Percentiles rank a stretch among this genome's conserved stretches.
Conservation (phyloP, 2,329 filamentous ascomycete species). For the Colletotrichum sp. region DNA sequence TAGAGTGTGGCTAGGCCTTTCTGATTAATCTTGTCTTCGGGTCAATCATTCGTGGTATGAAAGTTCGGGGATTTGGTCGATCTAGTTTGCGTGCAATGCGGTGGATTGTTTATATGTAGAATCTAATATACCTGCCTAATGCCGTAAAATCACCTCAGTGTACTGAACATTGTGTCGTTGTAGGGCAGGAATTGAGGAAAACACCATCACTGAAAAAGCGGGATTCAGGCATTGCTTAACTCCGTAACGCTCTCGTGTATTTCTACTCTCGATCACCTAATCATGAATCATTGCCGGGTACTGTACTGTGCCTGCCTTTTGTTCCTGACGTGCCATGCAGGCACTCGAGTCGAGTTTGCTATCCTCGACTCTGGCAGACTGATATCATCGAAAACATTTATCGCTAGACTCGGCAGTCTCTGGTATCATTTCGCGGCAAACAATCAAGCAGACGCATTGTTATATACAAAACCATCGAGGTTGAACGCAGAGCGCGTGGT, state of each 20-base stretch:
- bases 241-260: neutral
- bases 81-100: neutral
- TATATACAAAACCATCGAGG: neutral
- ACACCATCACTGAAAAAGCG: neutral
- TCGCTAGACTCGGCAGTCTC: neutral
- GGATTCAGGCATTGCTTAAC: neutral
- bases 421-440: neutral
- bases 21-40: neutral
- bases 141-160: neutral
- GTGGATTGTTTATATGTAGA: rapidly evolving
- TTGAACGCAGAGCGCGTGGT: neutral
- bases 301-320: neutral
- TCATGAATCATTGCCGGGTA: neutral
- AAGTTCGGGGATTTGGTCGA: rapidly evolving
- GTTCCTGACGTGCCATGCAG: neutral
- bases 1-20: neutral
- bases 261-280: neutral
- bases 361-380: neutral
- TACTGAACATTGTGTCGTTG: rapidly evolving
- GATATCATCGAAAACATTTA: neutral
- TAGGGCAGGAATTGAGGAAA: rapidly evolving
- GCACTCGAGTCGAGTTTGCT: neutral
- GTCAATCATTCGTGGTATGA: neutral
- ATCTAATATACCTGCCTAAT: neutral
- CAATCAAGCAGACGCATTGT: neutral